phyloP scores from a whole-genome alignment of 2,329 filamentous ascomycete genomes.

The Chrysoporthe austroafricana region DNA sequence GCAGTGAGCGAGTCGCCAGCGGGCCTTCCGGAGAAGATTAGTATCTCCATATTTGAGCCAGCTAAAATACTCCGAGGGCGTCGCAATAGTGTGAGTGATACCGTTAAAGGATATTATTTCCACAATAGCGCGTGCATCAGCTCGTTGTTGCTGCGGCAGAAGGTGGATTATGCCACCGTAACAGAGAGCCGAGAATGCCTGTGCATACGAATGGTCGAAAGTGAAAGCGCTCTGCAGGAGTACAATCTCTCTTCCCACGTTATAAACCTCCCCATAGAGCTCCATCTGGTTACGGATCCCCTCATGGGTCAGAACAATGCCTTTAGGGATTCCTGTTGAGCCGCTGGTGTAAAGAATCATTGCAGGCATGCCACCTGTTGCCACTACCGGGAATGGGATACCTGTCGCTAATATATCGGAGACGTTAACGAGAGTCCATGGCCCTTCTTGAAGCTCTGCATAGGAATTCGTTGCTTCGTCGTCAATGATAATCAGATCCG shows the following conservation, averaged over 20 bases:
- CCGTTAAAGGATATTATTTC: conserved; percentile 37
- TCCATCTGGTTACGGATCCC: conserved; percentile 27
- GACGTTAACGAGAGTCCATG: no score
- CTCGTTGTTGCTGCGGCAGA: conserved; percentile 32
- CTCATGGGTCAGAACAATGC: conserved; percentile 40
- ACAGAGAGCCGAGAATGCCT: conserved; percentile 36
- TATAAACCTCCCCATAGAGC: not conserved
- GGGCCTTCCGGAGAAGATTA: not conserved
- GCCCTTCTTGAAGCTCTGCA: no score
- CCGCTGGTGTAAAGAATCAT: conserved; percentile 41
- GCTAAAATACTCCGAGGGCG: conserved; percentile 44
- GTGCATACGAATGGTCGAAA: conserved; percentile 45
- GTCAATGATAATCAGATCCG: no score
- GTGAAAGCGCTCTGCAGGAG: conserved; percentile 40
- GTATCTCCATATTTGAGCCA: conserved; percentile 31
- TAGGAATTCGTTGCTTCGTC: no score
- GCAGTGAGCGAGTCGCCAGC: no score
- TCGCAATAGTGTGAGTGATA: conserved; percentile 41
- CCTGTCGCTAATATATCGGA: no score
- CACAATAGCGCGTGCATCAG: conserved; percentile 39
- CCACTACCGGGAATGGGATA: not conserved
- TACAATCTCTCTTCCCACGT: conserved; percentile 35
- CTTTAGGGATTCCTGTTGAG: conserved; percentile 45
- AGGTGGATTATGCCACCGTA: conserved; percentile 38
- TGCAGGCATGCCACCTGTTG: conserved; percentile 22